Base-by-base conservation (phyloP, 2,329 filamentous ascomycete species). In the Phoma sp. region DNA sequence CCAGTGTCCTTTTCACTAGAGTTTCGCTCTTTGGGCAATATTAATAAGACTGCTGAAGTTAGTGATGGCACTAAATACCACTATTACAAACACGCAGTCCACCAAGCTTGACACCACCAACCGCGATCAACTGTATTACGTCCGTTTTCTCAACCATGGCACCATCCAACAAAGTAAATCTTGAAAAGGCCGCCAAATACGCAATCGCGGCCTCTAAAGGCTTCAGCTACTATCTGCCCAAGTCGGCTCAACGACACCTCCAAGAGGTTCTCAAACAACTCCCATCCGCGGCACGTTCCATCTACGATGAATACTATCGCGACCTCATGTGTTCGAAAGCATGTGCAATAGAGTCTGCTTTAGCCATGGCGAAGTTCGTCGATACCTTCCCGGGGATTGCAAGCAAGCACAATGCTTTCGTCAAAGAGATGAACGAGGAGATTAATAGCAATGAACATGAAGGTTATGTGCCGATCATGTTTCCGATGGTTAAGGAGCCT, bases 141-240 rank as follows among this genome's bases (percentile, higher is more conserved):
- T 7, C 36, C 21, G 11, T 4, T 6, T 25, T 4, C 3, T 10
- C n/a, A 10, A 10, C 10, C 14, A 39, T 39, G 33, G 6, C 48
- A 4, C 7, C 34, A 7, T 45, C 40, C 4, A 15, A 14, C n/a
- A 33, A 32, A 34, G 2, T 11, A 6, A 12, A 33, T 2, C 14
- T 15, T 15, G 18, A 52, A 17, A 28, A 20, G 7, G 6, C 43
- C n/a, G 7, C 40, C 15, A 28, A 28, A 17, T 53, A 53, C 30
- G 50, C 50, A 18, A 23, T 53, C 32, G 30, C 37, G 9, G 50
- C 50, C n/a, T 53, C 50, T 7, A 47, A 42, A 36, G 42, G 50
- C 42, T 53, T 53, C 42, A 47, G 42, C 30, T 53, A 53, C 37
- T 47, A 42, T 17, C 42, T 53, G 4, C 50, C 42, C 11, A 47